Percentiles rank a stretch among this genome's conserved stretches.
These are phyloP conservation scores for Tylopilus subfusipes DNA, from an alignment of 768 basidiomycete species.

Conservation along the genomic window DNA sequence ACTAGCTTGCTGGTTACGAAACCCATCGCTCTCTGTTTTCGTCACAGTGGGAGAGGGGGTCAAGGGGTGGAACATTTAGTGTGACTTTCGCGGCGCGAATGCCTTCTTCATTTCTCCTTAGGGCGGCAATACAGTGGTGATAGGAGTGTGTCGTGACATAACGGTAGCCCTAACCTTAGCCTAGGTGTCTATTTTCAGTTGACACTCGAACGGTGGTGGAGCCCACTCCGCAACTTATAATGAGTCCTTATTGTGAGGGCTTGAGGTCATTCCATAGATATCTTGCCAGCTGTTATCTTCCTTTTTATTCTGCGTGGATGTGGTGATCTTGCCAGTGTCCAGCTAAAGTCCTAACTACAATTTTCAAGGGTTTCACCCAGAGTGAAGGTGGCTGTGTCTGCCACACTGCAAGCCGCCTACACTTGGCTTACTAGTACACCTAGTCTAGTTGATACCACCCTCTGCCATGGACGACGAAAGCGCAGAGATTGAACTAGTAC, in stretches of 20 bases:
- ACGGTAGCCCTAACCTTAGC: neutral
- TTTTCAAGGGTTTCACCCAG: neutral
- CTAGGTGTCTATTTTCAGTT: neutral
- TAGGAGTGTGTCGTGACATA: neutral
- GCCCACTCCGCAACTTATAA: too few relatives aligned
- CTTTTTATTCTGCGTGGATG: too few relatives aligned
- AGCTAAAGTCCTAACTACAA: neutral
- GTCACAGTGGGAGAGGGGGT: too few relatives aligned
- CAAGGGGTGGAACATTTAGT: neutral
- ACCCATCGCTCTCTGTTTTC: constrained; percentile 1
- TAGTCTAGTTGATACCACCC: neutral
- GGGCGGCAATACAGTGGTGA: neutral
- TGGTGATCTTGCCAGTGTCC: too few relatives aligned
- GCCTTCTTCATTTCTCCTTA: too few relatives aligned
- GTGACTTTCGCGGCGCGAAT: too few relatives aligned
- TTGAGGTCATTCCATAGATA: too few relatives aligned
- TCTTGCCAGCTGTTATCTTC: too few relatives aligned
- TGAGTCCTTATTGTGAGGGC: too few relatives aligned
- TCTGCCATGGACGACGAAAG: constrained; percentile 25
- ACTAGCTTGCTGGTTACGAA: constrained; percentile 7
- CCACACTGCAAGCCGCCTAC: too few relatives aligned
- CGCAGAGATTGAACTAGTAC: constrained; percentile 25
- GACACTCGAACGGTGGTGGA: too few relatives aligned
- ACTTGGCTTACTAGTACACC: neutral
- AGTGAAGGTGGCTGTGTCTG: neutral